Base-by-base conservation (phyloP, 345 rosid genomes). In the Bruguiera parviflora region DNA sequence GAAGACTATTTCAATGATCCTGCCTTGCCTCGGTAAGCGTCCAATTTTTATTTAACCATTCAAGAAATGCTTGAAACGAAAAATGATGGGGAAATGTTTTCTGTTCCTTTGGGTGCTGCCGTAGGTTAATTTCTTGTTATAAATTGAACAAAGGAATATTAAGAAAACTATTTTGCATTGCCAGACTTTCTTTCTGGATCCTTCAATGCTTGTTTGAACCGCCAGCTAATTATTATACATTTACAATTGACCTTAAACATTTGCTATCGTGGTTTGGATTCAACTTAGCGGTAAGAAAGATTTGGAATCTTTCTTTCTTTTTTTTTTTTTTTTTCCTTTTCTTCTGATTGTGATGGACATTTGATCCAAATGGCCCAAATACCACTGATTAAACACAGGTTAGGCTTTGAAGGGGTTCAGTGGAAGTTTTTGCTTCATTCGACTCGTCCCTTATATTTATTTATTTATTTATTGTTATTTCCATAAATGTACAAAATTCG, bases 11-110 rank as follows among this genome's bases (percentile, higher is more conserved):
- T 73, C 65, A 84, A 72, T 67, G 88, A 87, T 82, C 84, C 91
- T 75, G 80, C 95, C 62, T 79, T 94, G 73, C 89, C 90, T 74
- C 79, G 91, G 97, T 91, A 94, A 83, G 87, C 61, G 37, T 60
- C 52, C 9, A 66, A 21, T 24, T 10, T 31, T 27, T 11, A 27
- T n/a, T 11, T 53, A 46, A 27, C 27, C 8, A 59, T 47, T 33
- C n/a, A 1, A 22, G 43, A 5, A 39, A 65, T 20, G 1, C 9
- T 6, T 2, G 16, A 2, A 1, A 67, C 39, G 25, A 8, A 20
- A 20, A 70, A 33, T 33, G 37, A 25, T 27, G 25, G 9, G 67
- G 67, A 63, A 70, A 43, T 33, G 61, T 31, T 53, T 62, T 70
- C 33, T 25, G 67, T 62, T 70, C 39, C 32, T 6, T 20, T 67